Evolutionary conservation across 441 rosid genomes (phyloP), one percentile per base, ranked within the genome.

Genomic region (Adansonia rubrostipa): DNA sequence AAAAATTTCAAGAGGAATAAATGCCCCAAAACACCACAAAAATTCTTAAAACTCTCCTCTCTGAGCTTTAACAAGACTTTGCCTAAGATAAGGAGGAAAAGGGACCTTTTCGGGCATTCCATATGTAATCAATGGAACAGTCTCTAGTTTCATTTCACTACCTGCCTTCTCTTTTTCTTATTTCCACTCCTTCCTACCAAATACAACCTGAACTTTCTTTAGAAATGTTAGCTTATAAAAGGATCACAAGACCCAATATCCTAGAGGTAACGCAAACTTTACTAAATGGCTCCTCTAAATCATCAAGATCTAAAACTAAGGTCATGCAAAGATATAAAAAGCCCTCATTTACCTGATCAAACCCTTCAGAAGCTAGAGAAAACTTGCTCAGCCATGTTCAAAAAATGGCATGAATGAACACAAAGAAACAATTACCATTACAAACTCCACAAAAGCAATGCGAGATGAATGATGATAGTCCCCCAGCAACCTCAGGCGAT

Each of bases 401-500:
- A 42, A 33, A 33, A 33, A 33, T 33, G 4, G 36, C 36, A 33
- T 33, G 36, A 3, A 33, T 33, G 36, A 33, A 33, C 36, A 33
- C 36, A 33, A 33, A 33, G 36, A 33, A 33, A 33, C 36, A 80
- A 54, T 79, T 92, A 95, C 99, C 96, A 85, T 62, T n/a, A 87
- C 19, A 75, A 95, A 95, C 87, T 95, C 99, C 56, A 96, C 95
- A 85, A 95, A 95, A 80, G 98, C 98, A 77, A 94, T 91, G 19
- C 96, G 97, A 75, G 98, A 91, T 76, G 92, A 91, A 86, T 93
- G 97, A 77, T 89, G 92, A 80, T 90, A 89, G 79, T 96, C 99
- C 76, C 99, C 99, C 57, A 96, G 82, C 19, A 95, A 89, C 97
- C 98, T 91, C 87, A 96, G 83, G 79, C 97, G 95, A 11, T 85